Base-by-base conservation (phyloP, 2,329 filamentous ascomycete species). In the Fonsecaea multimorphosa region DNA sequence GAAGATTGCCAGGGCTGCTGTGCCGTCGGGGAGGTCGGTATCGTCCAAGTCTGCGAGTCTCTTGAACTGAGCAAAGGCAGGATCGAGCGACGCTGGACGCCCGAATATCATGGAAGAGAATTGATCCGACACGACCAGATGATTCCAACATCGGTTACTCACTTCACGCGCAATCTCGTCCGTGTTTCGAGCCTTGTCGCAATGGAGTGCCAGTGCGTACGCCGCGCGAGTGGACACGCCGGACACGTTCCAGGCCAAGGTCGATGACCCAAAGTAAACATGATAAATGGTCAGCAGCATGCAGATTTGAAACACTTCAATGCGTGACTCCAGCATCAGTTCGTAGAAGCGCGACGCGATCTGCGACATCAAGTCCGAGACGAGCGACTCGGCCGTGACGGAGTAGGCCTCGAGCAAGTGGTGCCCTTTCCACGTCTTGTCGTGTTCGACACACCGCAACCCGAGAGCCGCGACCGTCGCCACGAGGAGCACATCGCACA, bases 101-200 rank as follows among this genome's bases (percentile, higher is more conserved):
- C 63, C 63, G 31, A 75, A 75, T 34, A 76, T 72, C 65, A 73
- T 71, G 11, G 74, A 72, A 27, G 72, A 68, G 61, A 76, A 76
- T 2, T 71, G 74, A 52, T 76, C 74, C 8, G 68, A 63, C 1
- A 75, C 70, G 9, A 71, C 72, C 55, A 74, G 54, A 44, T 76
- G 73, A 49, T 74, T 75, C 74, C 74, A 76, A 44, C 71, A 74
- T 1, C 74, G 71, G n/a, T 71, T 70, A 9, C 74, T 70, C 36
- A 75, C 68, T 62, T 76, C 72, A 74, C 63, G 62, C 22, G 67
- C 59, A 12, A 70, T 56, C 5, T 62, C 60, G 58, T 51, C 56
- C 4, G 58, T 61, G 19, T 32, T 58, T 1, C 60, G 38, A 27
- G 54, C 54, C 36, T 66, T 62, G 24, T 66, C 59, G 53, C 63